phyloP scores from a whole-genome alignment of 164 flowering plant genomes.

The Buxus sempervirens region DNA sequence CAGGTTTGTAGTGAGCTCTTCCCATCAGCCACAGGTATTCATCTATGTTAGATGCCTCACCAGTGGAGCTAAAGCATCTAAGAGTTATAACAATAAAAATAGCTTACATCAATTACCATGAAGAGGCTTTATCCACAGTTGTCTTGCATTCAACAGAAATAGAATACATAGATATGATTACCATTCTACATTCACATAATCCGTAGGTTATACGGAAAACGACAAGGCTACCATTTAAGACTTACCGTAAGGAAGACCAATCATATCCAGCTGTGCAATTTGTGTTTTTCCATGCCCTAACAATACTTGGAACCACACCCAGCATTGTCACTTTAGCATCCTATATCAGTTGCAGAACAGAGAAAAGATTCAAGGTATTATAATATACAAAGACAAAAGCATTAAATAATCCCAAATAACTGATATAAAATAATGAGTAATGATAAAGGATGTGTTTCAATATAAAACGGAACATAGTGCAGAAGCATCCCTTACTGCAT shows the following conservation, averaged over 20 bases:
- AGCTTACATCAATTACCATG: not conserved
- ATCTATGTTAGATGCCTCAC: conserved; percentile 91
- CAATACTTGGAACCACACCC: conserved; percentile 93
- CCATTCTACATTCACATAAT: not conserved
- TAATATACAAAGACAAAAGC: not conserved
- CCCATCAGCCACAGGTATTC: conserved; percentile 97
- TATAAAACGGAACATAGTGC: too few relatives aligned
- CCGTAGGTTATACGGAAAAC: not conserved
- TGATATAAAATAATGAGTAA: not conserved
- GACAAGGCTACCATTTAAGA: conserved; percentile 3
- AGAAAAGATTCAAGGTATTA: conserved; percentile 5
- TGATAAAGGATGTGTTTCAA: not conserved
- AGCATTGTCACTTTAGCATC: conserved; percentile 97
- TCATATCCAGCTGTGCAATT: conserved; percentile 66
- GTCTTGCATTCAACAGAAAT: not conserved
- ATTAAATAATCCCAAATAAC: not conserved
- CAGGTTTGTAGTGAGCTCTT: conserved; percentile 82
- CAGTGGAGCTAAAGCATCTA: conserved; percentile 92
- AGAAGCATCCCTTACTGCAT: too few relatives aligned
- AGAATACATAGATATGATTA: not conserved
- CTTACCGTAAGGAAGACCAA: conserved; percentile 89
- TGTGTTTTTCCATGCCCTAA: conserved; percentile 80
- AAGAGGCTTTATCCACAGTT: conserved; percentile 3
- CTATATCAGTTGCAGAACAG: conserved; percentile 33
- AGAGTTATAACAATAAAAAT: conserved; percentile 14